phyloP scores from a whole-genome alignment of 2,329 filamentous ascomycete species.

The Penicillium sclerotigenum region DNA sequence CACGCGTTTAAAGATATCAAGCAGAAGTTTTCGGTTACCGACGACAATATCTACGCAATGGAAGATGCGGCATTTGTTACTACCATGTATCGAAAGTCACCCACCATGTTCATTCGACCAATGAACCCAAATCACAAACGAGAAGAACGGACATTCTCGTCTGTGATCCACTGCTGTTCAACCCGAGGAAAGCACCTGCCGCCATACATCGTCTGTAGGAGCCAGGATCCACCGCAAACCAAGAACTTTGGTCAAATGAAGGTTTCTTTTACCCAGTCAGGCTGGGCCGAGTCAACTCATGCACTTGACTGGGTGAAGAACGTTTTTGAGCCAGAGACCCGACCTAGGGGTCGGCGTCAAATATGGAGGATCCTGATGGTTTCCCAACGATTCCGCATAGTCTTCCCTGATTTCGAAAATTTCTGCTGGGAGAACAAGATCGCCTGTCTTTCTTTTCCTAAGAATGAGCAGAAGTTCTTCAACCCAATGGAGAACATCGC shows the following conservation, averaged over 20 bases:
- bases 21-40: not conserved
- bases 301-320: not conserved
- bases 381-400: not conserved
- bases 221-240: not conserved
- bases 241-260: not conserved
- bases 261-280: not conserved
- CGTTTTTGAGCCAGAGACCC: not conserved
- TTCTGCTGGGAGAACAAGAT: not conserved
- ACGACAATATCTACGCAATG: not conserved
- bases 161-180: conserved; percentile 1
- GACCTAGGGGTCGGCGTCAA: not conserved
- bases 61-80: not conserved
- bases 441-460: not conserved
- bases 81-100: not conserved
- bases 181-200: not conserved
- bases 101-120: not conserved
- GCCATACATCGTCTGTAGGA: not conserved
- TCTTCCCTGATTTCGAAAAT: not conserved
- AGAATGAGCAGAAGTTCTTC: not conserved
- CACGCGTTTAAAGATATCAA: not conserved
- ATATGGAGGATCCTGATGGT: not conserved
- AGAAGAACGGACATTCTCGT: not conserved
- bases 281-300: not conserved
- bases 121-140: not conserved
- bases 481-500: not conserved